These are phyloP conservation scores for Fusarium sp. DNA, from an alignment of 2,329 filamentous ascomycete genomes.

Conservation along the genomic window DNA sequence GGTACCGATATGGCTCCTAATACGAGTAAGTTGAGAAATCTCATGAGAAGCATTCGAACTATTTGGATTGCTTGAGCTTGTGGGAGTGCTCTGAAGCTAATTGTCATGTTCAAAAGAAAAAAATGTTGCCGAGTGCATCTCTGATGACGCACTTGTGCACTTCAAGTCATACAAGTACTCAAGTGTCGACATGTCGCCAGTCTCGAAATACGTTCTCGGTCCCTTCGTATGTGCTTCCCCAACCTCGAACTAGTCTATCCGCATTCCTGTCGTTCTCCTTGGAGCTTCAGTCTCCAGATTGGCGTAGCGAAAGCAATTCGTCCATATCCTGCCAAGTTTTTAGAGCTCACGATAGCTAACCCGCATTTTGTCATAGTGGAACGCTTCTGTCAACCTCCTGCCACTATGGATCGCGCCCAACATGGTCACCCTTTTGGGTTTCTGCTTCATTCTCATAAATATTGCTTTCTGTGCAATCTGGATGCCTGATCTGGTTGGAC, in stretches of 20 bases:
- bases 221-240: constrained; percentile 80
- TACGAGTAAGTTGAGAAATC: constrained; percentile 44
- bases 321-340: not conserved
- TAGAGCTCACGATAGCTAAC: constrained; percentile 36
- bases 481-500: constrained; percentile 91
- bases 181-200: constrained; percentile 92
- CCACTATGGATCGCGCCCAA: constrained; percentile 98
- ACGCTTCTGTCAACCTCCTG: constrained; percentile 89
- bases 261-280: constrained; percentile 1
- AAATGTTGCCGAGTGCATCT: constrained; percentile 78
- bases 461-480: constrained; percentile 78
- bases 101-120: constrained; percentile 45
- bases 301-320: not conserved
- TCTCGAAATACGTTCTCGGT: constrained; percentile 92
- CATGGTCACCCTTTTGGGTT: constrained; percentile 95
- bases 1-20: constrained; percentile 51
- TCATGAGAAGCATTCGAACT: not conserved
- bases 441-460: constrained; percentile 92
- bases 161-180: constrained; percentile 98
- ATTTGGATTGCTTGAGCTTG: not conserved
- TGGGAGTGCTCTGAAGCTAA: constrained; percentile 9
- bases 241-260: constrained; percentile 4
- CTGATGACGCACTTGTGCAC: constrained; percentile 89
- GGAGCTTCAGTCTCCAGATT: not conserved
- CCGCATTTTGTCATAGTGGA: constrained; percentile 75